A percentile compares a stretch with the other conserved stretches of the same genome.
Conservation (phyloP, 1,284 basidiomycete genomes). For the Leccinum griseonigrum region DNA sequence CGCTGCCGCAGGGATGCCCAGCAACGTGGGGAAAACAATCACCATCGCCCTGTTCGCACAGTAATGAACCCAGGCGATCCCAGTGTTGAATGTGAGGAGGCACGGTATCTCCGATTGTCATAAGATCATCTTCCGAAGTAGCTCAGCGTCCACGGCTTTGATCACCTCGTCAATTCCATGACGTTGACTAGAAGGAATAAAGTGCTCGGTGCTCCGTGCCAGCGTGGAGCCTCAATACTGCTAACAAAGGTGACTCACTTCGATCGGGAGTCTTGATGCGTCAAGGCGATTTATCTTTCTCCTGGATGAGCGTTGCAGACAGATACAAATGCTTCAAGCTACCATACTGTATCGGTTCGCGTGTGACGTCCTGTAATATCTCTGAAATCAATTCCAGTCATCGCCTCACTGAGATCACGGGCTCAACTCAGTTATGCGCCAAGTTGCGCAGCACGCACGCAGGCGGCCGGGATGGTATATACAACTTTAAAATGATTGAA, state of each 20-base stretch:
- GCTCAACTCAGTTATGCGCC: constrained; percentile 10
- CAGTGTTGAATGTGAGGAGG: constrained; percentile 22
- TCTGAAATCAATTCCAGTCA: not conserved
- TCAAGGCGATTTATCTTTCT: constrained; percentile 16
- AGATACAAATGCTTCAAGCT: constrained; percentile 21
- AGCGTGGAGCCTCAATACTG: not conserved
- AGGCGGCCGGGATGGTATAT: not conserved
- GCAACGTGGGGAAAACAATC: constrained; percentile 10
- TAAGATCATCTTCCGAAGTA: constrained; percentile 18
- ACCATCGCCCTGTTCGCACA: not conserved
- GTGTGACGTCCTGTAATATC: constrained; percentile 1
- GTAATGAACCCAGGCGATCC: constrained; percentile 15
- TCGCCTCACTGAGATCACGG: not conserved
- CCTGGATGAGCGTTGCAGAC: constrained; percentile 17
- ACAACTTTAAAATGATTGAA: not conserved
- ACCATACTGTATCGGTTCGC: constrained; percentile 10
- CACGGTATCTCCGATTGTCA: constrained; percentile 16
- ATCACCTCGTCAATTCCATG: constrained; percentile 24
- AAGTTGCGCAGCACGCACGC: constrained; percentile 3
- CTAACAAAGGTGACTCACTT: constrained; percentile 7
- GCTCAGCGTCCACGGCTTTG: constrained; percentile 19
- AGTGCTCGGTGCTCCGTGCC: not conserved
- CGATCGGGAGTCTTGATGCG: constrained; percentile 20
- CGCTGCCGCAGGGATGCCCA: constrained; percentile 20
- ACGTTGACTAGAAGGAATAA: constrained; percentile 16